Evolutionary conservation across 495 filamentous ascomycete genomes (phyloP).

Genomic region (Copromyces sp.): DNA sequence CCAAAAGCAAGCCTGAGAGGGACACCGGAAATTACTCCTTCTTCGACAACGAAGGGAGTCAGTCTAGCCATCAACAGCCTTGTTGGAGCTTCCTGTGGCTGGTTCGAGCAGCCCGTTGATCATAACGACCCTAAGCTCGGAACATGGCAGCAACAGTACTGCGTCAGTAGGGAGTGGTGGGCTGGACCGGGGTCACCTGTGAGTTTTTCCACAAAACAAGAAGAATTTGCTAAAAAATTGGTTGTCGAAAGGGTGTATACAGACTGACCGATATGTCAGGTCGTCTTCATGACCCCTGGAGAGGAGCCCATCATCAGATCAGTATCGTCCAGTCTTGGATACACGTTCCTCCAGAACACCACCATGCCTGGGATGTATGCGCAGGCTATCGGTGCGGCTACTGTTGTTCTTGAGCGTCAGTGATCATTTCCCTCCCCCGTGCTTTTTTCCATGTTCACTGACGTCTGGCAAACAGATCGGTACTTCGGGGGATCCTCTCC

Average conservation of each 20-base stretch:
- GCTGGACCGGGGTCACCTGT: slow-evolving; percentile 13
- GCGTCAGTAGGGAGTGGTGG: slow-evolving; percentile 15
- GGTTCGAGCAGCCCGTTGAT: slow-evolving; percentile 18
- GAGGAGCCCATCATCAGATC: slow-evolving; percentile 41
- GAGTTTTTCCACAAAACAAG: background rate
- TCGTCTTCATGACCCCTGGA: slow-evolving; percentile 48
- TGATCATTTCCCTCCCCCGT: background rate
- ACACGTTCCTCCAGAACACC: slow-evolving; percentile 39
- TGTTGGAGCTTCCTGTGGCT: slow-evolving; percentile 8
- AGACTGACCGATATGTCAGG: slow-evolving; percentile 15
- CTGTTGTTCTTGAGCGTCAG: slow-evolving; percentile 47
- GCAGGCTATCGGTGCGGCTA: slow-evolving; percentile 45
- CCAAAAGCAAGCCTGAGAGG: slow-evolving; percentile 9
- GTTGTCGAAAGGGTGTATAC: background rate
- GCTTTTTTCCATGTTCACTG: background rate
- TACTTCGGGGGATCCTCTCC: slow-evolving; percentile 55
- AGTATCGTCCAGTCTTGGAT: slow-evolving; percentile 8
- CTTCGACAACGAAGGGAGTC: background rate
- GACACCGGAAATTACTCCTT: background rate
- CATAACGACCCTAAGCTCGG: slow-evolving; percentile 11
- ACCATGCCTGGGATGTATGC: slow-evolving; percentile 42
- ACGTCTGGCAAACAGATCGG: slow-evolving; percentile 28
- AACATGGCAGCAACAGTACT: slow-evolving; percentile 16
- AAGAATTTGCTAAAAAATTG: too few species aligned
- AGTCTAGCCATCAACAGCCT: slow-evolving; percentile 1